These are phyloP conservation scores for Wickerhamomyces ciferrii DNA, from an alignment of 805 yeast genomes.

Conservation along the genomic window DNA sequence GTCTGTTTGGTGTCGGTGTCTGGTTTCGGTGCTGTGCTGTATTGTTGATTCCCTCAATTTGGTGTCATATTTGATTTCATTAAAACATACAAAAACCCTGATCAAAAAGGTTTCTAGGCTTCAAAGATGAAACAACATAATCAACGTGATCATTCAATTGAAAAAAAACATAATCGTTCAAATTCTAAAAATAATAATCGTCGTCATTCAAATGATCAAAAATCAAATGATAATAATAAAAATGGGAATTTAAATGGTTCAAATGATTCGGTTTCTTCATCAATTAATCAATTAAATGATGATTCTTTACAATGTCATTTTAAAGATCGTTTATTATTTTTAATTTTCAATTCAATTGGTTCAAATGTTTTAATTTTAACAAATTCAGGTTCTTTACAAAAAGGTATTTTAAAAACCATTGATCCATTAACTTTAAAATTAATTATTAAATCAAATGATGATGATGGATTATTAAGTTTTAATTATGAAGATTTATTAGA, in stretches of 20 bases:
- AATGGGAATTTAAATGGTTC: background rate
- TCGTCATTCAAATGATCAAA: background rate
- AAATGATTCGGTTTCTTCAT: no score
- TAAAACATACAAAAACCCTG: no score
- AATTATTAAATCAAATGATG: conserved; percentile 28
- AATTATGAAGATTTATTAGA: conserved; percentile 33
- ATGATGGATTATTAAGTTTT: conserved; percentile 13
- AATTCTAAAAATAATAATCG: background rate
- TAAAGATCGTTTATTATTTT: conserved; percentile 49
- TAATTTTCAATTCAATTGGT: conserved; percentile 58
- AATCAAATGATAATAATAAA: background rate
- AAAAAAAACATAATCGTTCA: background rate
- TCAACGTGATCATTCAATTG: background rate
- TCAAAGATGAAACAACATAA: background rate
- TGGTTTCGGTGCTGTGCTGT: no score
- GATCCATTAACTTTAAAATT: conserved; percentile 39
- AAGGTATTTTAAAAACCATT: conserved; percentile 54
- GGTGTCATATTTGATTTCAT: no score
- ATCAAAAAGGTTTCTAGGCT: no score
- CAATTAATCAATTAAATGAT: no score
- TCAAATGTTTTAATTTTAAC: conserved; percentile 52
- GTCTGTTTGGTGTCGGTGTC: no score
- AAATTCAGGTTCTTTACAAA: conserved; percentile 51
- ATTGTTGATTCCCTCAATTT: no score
- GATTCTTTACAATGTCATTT: conserved; percentile 15